Evolutionary conservation across 1,284 basidiomycete species (phyloP).

Genomic region (Xerocomus nothofagi): DNA sequence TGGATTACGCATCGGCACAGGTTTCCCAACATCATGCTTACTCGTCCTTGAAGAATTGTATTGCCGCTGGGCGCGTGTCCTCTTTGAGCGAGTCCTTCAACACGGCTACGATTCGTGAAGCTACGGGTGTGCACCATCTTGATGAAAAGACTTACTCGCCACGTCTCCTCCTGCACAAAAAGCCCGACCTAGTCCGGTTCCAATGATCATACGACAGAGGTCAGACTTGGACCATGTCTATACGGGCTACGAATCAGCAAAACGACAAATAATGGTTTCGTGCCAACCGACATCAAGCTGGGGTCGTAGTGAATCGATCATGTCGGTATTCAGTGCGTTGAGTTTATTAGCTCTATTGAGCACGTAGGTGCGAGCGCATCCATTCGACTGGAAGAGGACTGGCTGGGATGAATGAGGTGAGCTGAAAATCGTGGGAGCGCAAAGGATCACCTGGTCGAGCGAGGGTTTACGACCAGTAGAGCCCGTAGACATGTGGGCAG

Average conservation of each 20-base stretch:
- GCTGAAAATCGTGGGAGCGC: slow-evolving; percentile 12
- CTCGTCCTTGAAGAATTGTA: slow-evolving; percentile 92
- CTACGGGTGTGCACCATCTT: slow-evolving; percentile 5
- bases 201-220: slow-evolving; percentile 76
- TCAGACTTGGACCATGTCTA: slow-evolving; percentile 83
- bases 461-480: slow-evolving; percentile 7
- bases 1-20: slow-evolving; percentile 8
- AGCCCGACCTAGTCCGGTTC: slow-evolving; percentile 74
- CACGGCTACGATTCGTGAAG: slow-evolving; percentile 47
- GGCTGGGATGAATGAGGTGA: slow-evolving; percentile 41
- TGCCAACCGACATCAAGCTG: slow-evolving; percentile 65
- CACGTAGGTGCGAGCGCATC: slow-evolving; percentile 64
- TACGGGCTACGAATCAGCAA: slow-evolving; percentile 15
- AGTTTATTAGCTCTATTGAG: slow-evolving; percentile 84
- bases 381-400: slow-evolving; percentile 70
- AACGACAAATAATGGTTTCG: slow-evolving; percentile 2
- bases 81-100: slow-evolving; percentile 49
- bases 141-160: slow-evolving; percentile 53
- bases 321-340: slow-evolving; percentile 84
- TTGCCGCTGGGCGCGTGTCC: slow-evolving; percentile 57
- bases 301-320: slow-evolving; percentile 74
- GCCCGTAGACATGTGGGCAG: slow-evolving; percentile 54
- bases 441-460: slow-evolving; percentile 29
- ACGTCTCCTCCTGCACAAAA: slow-evolving; percentile 98
- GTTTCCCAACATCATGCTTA: slow-evolving; percentile 38